These are phyloP conservation scores for Xylaria venustula DNA, from an alignment of 495 filamentous ascomycete genomes.

Conservation along the genomic window DNA sequence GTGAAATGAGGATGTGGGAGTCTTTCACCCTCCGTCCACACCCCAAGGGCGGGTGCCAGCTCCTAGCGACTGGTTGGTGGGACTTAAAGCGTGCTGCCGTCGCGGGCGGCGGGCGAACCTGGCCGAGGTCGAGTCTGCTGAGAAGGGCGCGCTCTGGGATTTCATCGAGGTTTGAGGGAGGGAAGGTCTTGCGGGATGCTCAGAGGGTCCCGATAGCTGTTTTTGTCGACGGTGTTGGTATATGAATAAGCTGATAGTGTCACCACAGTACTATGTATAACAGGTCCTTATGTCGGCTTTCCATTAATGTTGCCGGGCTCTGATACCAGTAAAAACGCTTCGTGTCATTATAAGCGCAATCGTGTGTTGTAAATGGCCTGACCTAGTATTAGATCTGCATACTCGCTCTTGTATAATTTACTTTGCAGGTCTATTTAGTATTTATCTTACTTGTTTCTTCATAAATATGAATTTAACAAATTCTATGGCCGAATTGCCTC, in stretches of 20 bases:
- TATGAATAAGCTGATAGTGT: background rate
- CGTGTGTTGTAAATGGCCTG: too few relatives aligned
- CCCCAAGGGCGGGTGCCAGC: background rate
- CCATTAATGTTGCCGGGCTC: too few relatives aligned
- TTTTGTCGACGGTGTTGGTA: constrained; percentile 1
- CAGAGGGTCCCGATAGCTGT: background rate
- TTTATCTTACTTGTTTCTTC: too few relatives aligned
- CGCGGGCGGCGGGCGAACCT: constrained; percentile 4
- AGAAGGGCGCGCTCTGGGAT: constrained; percentile 1
- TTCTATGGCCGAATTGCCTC: too few relatives aligned
- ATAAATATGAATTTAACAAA: too few relatives aligned
- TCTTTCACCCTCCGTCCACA: background rate
- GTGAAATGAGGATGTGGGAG: background rate
- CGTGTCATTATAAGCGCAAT: too few relatives aligned
- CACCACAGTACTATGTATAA: too few relatives aligned
- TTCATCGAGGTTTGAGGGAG: constrained; percentile 2
- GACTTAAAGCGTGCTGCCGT: constrained; percentile 4
- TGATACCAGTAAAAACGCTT: too few relatives aligned
- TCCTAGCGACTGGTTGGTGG: constrained; percentile 1
- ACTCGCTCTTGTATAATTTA: too few relatives aligned
- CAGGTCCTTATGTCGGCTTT: too few relatives aligned
- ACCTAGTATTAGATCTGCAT: too few relatives aligned
- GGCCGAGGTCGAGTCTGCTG: constrained; percentile 3
- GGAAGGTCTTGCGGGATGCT: background rate
- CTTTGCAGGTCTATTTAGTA: too few relatives aligned